Conservation (phyloP, 1,284 basidiomycete species). For the Apiotrichum siamense region DNA sequence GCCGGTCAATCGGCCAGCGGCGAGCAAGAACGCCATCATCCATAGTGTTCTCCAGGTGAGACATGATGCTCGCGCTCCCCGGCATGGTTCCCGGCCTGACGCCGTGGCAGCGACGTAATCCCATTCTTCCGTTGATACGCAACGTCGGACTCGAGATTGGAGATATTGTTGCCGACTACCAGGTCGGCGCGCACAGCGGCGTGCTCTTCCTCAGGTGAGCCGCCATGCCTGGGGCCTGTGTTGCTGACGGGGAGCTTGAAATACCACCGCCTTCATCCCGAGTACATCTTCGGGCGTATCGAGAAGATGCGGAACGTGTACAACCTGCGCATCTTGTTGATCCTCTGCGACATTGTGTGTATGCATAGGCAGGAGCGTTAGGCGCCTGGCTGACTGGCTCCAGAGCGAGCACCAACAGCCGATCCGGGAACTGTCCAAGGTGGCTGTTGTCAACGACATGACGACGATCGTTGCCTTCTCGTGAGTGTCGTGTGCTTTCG, state of each 20-base stretch:
- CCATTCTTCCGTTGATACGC: slow-evolving; percentile 72
- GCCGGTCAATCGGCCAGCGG: slow-evolving; percentile 31
- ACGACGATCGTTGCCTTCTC: slow-evolving; percentile 90
- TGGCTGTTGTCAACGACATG: slow-evolving; percentile 83
- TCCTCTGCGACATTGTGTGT: slow-evolving; percentile 86
- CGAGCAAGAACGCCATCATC: slow-evolving; percentile 56
- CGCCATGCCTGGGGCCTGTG: background rate
- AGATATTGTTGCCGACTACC: slow-evolving; percentile 88
- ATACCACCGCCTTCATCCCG: slow-evolving; percentile 94
- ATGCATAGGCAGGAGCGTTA: no score
- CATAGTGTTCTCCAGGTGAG: slow-evolving; percentile 61
- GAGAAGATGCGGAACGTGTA: slow-evolving; percentile 76
- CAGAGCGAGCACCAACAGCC: slow-evolving; percentile 80
- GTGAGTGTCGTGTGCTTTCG: slow-evolving; percentile 57
- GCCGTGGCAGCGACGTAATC: slow-evolving; percentile 77
- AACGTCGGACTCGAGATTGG: slow-evolving; percentile 91
- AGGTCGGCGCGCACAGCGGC: slow-evolving; percentile 93
- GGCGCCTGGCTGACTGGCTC: background rate
- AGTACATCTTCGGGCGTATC: slow-evolving; percentile 89
- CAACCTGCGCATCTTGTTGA: slow-evolving; percentile 76
- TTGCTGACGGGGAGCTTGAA: slow-evolving; percentile 58
- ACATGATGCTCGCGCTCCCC: background rate
- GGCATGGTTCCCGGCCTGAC: background rate
- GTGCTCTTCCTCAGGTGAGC: slow-evolving; percentile 81
- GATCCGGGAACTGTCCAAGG: slow-evolving; percentile 89